Evolutionary conservation across 192 early-diverging fungal genomes (phyloP), one percentile per base, ranked within the genome.

Genomic region (Coemansia sp.): DNA sequence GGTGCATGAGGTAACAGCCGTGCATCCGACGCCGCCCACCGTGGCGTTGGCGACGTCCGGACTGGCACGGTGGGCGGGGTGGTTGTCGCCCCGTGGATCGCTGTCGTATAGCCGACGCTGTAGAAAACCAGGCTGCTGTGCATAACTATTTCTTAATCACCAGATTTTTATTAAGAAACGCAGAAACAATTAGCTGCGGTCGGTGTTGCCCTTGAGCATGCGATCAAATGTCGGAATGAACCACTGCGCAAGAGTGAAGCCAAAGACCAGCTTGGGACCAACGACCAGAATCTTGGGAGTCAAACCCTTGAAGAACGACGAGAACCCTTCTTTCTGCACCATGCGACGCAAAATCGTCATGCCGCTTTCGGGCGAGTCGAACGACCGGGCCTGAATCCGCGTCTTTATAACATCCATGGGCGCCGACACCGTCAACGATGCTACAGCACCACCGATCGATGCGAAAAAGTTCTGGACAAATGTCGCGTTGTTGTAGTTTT

Each of bases 371-470:
- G 93, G 93, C 67, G 88, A 86, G 11, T 92, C 94, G 67, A 89
- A 91, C 63, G 93, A 89, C 57, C 89, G 87, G 56, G 93, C 90
- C 82, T 99, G 97, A 76, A 99, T 99, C 50, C 97, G 91, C 17
- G 97, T 99, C 87, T 99, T 99, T 84, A 99, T 93, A 14, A 99
- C 95, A 76, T 99, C 97, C 65, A 99, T 85, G 54, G 97, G 97
- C 22, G 94, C 93, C 37, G 97, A 93, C 37, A 97, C 89, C 7
- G 92, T 91, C 69, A 98, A 90, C 48, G 91, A 93, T 17, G 97
- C 94, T 45, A 96, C 85, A 17, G 97, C 93, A 47, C 97, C 97
- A 62, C 92, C 94, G 69, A 98, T 97, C 25, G 95, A 97, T 8
- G 94, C 87, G 65, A 87, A 89, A 82, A 96, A 97, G 90, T 96